Evolutionary conservation across 2,329 filamentous ascomycete species (phyloP).

Genomic region (Sphaerulina vaccinii): DNA sequence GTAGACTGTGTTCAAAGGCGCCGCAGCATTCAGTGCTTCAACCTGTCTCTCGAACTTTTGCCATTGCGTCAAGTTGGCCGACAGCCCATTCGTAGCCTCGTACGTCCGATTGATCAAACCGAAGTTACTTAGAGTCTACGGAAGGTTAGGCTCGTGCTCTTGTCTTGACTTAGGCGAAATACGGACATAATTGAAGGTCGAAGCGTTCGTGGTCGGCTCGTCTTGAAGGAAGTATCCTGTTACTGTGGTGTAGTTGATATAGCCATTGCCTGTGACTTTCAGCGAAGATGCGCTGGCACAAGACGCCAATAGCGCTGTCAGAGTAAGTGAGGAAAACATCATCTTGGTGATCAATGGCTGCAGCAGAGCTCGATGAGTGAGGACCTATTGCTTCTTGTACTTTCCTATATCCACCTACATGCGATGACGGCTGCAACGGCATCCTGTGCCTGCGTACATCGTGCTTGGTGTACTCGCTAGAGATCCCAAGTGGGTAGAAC

Average conservation of each 20-base stretch:
- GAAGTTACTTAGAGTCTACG: conserved; percentile 62
- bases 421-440: too few relatives aligned
- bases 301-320: conserved; percentile 11
- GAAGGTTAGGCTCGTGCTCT: conserved; percentile 4
- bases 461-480: not conserved
- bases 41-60: conserved; percentile 62
- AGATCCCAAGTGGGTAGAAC: too few relatives aligned
- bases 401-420: too few relatives aligned
- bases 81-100: conserved; percentile 49
- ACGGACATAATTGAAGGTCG: conserved; percentile 57
- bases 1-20: conserved; percentile 57
- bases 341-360: not conserved
- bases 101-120: conserved; percentile 65
- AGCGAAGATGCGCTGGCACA: conserved; percentile 15
- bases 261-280: conserved; percentile 25
- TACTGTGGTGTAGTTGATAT: conserved; percentile 61
- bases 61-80: conserved; percentile 59
- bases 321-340: conserved; percentile 10
- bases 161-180: not conserved
- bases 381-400: not conserved
- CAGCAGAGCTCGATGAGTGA: not conserved
- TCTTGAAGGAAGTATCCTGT: conserved; percentile 66
- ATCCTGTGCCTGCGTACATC: not conserved
- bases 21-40: conserved; percentile 53
- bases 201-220: conserved; percentile 54